phyloP scores from a whole-genome alignment of 2,329 filamentous ascomycete genomes.

The Aspergillus eucalypticola region DNA sequence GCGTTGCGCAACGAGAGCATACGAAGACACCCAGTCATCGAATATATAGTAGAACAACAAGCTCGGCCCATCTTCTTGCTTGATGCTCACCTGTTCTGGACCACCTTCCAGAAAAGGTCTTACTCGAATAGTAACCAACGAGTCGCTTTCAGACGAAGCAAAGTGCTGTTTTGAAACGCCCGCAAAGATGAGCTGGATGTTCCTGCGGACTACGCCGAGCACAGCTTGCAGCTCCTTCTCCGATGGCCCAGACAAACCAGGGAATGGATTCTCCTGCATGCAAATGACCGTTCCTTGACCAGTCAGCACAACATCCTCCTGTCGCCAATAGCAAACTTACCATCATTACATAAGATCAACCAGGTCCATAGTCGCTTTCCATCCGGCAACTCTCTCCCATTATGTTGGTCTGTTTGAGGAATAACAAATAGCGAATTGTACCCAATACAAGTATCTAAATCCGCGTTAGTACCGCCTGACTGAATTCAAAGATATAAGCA shows the following conservation, averaged over 20 bases:
- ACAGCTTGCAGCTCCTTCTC: constrained; percentile 31
- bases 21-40: constrained; percentile 66
- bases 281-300: constrained; percentile 65
- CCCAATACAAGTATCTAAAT: constrained; percentile 66
- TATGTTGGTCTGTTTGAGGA: constrained; percentile 48
- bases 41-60: constrained; percentile 69
- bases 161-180: constrained; percentile 60
- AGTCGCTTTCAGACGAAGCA: constrained; percentile 48
- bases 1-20: constrained; percentile 59
- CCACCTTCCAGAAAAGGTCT: constrained; percentile 37
- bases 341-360: constrained; percentile 68
- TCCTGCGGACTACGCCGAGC: constrained; percentile 51
- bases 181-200: constrained; percentile 61
- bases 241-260: constrained; percentile 45
- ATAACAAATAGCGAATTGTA: constrained; percentile 60
- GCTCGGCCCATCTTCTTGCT: constrained; percentile 56
- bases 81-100: constrained; percentile 38
- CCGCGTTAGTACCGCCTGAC: constrained; percentile 21
- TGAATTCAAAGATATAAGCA: constrained; percentile 21
- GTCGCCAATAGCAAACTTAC: constrained; percentile 36
- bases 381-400: constrained; percentile 43
- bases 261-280: constrained; percentile 63
- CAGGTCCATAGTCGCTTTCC: constrained; percentile 67
- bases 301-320: constrained; percentile 8
- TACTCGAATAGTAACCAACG: constrained; percentile 52